Conservation (phyloP, 2,329 filamentous ascomycete species). For the Calonectria hawksworthii region DNA sequence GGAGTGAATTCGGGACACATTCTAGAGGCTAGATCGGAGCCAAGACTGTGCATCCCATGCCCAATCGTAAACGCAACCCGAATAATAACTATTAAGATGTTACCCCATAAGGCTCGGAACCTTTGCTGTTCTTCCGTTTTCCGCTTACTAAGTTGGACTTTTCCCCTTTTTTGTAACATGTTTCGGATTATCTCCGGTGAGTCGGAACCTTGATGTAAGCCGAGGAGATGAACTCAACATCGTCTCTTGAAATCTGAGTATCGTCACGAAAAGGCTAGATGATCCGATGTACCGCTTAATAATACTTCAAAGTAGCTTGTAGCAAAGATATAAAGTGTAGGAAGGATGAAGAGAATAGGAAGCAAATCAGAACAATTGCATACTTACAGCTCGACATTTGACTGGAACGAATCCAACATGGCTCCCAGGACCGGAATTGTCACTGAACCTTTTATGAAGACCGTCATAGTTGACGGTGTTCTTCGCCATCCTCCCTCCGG, state of each 20-base stretch:
- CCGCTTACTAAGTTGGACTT: not conserved
- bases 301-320: not conserved
- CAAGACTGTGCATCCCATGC: not conserved
- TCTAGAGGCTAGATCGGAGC: not conserved
- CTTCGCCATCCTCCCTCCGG: not conserved
- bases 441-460: not conserved
- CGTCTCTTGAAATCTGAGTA: not conserved
- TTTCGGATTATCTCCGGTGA: not conserved
- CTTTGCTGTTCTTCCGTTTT: not conserved
- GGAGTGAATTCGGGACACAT: not conserved
- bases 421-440: not conserved
- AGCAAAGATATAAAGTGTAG: not conserved
- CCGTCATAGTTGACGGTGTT: not conserved
- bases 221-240: not conserved
- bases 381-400: not conserved
- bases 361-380: not conserved
- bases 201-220: not conserved
- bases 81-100: not conserved
- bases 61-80: not conserved
- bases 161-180: not conserved
- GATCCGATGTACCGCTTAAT: not conserved
- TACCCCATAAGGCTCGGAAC: not conserved
- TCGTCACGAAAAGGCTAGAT: not conserved
- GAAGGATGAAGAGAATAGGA: not conserved
- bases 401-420: not conserved